Evolutionary conservation across 2,329 filamentous ascomycete species (phyloP), one percentile per base, ranked within the genome.

Genomic region (Mariannaea elegans): DNA sequence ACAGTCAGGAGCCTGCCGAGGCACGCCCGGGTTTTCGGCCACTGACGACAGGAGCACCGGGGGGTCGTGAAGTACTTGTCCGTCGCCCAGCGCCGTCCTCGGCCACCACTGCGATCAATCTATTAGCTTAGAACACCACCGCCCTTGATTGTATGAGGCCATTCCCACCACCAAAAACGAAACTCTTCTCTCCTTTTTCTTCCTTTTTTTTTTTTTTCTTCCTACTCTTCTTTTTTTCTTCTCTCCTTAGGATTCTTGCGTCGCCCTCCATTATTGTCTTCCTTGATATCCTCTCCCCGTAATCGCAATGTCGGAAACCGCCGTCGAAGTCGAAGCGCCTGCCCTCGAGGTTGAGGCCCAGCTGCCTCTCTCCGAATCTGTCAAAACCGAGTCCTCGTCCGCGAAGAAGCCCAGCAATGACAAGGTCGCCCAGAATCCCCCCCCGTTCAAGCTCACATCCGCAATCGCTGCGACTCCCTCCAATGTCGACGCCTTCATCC

Each of bases 401-500:
- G 57, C 55, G 21, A 62, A 68, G 42, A 57, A 62, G 51, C 56
- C 57, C 51, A 34, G 8, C 49, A 50, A 29, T 27, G 36, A 14
- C 12, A 23, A 21, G 19, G 31, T 8, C 19, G 23, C 45, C 14
- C 50, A 52, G 27, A 38, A 27, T n/a, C 4, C 5, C 5, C 39
- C 41, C 3, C 51, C 51, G 14, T 27, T 24, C 49, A 32, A 53
- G 38, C 48, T 61, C 45, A 29, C 46, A 49, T 50, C 66, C 21
- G 55, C 65, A 48, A 59, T 70, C 41, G 62, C 65, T 18, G 56
- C 60, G 36, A 58, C 65, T 36, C 64, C 67, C 13, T 63, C 64
- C 23, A 65, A 62, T 68, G 32, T 80, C 67, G 85, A 88, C 71
- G 78, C 76, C 73, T 84, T 87, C 72, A 74, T 89, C 63, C 72